Evolutionary conservation across 2,329 filamentous ascomycete genomes (phyloP).

Genomic region (Cordyceps cicadae): DNA sequence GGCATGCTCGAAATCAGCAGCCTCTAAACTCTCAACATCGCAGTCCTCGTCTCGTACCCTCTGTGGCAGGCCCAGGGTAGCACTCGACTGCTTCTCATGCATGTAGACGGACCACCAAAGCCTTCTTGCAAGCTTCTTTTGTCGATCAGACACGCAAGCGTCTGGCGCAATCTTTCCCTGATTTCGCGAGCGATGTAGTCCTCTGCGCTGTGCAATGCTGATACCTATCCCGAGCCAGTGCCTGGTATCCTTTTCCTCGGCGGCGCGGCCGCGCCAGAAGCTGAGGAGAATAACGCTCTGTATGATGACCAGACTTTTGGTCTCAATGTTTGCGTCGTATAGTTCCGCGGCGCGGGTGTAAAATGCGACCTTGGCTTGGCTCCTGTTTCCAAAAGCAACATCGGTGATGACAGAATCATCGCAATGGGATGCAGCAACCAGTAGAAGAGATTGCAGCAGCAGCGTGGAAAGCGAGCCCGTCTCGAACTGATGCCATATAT

Average conservation of each 20-base stretch:
- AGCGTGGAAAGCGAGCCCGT: conserved; percentile 34
- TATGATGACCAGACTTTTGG: conserved; percentile 34
- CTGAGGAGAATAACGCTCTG: conserved; percentile 41
- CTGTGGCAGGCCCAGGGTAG: conserved; percentile 36
- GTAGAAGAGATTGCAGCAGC: conserved; percentile 39
- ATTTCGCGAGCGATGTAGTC: conserved; percentile 24
- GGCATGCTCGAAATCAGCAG: conserved; percentile 14
- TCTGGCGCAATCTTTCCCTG: neutral
- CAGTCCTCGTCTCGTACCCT: conserved; percentile 42
- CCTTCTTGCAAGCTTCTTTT: conserved; percentile 28
- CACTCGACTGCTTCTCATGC: conserved; percentile 39
- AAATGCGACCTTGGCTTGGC: conserved; percentile 36
- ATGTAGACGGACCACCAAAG: conserved; percentile 43
- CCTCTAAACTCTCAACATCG: conserved; percentile 28
- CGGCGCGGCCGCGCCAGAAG: conserved; percentile 39
- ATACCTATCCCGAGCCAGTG: conserved; percentile 38
- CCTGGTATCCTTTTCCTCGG: conserved; percentile 31
- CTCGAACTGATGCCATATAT: conserved; percentile 28
- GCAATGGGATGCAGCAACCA: conserved; percentile 41
- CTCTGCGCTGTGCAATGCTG: conserved; percentile 34
- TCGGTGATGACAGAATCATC: conserved; percentile 30
- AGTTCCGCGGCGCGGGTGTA: conserved; percentile 39
- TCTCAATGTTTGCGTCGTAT: conserved; percentile 40
- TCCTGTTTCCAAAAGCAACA: conserved; percentile 33
- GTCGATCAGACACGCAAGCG: conserved; percentile 5